A percentile compares a stretch with the other conserved stretches of the same genome.
phyloP scores from a whole-genome alignment of 2,329 filamentous ascomycete genomes.

The Onygenales sp. region DNA sequence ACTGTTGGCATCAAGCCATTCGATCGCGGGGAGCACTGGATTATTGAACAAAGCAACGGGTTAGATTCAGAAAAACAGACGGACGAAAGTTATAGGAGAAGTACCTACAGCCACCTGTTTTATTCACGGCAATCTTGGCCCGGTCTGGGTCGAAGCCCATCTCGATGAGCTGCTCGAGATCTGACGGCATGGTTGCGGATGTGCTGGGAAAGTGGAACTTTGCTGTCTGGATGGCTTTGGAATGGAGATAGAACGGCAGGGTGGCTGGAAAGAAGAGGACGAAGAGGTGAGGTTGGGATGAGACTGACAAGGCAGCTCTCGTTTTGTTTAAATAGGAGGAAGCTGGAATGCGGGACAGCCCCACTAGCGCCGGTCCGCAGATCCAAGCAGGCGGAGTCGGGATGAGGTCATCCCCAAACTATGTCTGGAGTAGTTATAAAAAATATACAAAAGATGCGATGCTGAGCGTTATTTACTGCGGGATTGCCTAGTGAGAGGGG shows the following conservation, averaged over 20 bases:
- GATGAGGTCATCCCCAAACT: too few relatives aligned
- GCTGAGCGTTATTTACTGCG: too few relatives aligned
- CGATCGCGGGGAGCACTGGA: constrained; percentile 66
- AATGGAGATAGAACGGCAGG: not conserved
- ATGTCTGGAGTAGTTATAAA: too few relatives aligned
- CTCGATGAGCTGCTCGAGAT: constrained; percentile 52
- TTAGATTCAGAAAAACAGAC: not conserved
- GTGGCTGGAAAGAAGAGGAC: not conserved
- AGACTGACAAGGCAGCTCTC: too few relatives aligned
- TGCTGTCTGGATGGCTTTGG: not conserved
- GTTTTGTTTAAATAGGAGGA: too few relatives aligned
- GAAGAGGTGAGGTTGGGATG: too few relatives aligned
- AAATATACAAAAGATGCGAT: too few relatives aligned
- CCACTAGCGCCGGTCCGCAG: too few relatives aligned
- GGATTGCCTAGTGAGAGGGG: too few relatives aligned
- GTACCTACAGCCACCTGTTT: constrained; percentile 63
- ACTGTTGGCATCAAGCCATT: constrained; percentile 90
- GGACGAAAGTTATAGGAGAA: not conserved
- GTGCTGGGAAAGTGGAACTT: not conserved
- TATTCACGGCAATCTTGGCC: constrained; percentile 74
- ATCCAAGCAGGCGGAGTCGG: too few relatives aligned
- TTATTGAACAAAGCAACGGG: constrained; percentile 33
- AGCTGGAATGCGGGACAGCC: too few relatives aligned
- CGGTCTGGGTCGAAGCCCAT: constrained; percentile 77
- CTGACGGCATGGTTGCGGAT: constrained; percentile 34